Conservation (phyloP, 768 basidiomycete genomes). For the Suillus subluteus region DNA sequence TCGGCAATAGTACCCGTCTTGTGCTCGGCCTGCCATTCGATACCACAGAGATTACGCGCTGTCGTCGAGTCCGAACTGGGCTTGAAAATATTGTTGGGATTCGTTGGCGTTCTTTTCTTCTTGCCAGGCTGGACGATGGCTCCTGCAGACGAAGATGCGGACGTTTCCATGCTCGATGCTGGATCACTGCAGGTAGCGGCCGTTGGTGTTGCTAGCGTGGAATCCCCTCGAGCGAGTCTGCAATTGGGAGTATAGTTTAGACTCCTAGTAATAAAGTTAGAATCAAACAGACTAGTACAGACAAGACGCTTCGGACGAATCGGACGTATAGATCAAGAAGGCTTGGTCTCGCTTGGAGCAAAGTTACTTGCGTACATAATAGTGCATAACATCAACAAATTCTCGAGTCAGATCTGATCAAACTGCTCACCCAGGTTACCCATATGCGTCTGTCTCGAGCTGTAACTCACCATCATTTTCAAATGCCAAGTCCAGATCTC, state of each 20-base stretch:
- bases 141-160: background rate
- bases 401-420: background rate
- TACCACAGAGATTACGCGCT: background rate
- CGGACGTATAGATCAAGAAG: background rate
- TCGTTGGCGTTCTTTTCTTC: background rate
- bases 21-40: conserved; percentile 2
- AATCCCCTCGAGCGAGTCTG: background rate
- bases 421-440: too few relatives aligned
- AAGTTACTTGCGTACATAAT: background rate
- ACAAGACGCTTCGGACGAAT: background rate
- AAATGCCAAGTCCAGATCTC: too few relatives aligned
- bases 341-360: background rate
- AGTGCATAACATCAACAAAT: conserved; percentile 1
- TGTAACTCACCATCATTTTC: too few relatives aligned
- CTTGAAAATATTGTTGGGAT: background rate
- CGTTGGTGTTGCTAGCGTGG: background rate
- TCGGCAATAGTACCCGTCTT: conserved; percentile 5
- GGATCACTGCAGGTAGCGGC: background rate
- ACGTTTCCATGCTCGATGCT: background rate
- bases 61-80: conserved; percentile 2
- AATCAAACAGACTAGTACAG: background rate
- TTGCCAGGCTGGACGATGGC: background rate
- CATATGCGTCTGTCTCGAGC: too few relatives aligned
- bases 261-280: background rate
- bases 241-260: background rate